Base-by-base conservation (phyloP, 2,329 filamentous ascomycete species). In the Fusarium keratoplasticum region DNA sequence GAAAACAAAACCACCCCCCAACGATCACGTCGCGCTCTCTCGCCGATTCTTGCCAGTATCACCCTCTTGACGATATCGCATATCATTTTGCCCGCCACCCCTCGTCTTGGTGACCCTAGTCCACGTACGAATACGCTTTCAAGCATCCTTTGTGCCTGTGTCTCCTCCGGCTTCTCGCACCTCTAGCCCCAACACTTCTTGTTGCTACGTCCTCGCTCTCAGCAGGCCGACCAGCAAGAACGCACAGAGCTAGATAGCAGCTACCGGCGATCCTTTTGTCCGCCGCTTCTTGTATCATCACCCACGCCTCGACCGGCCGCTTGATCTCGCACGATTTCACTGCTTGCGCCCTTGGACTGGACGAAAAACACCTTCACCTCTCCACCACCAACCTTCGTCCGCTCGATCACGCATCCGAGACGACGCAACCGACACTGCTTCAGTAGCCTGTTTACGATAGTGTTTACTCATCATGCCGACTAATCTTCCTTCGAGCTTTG, bases 401-500 rank as follows among this genome's bases (percentile, higher is more conserved):
- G 36, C 71, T 73, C 73, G 67, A 73, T 71, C 47, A 67, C 62
- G 70, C 70, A 64, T 63, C 52, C 70, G 71, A 70, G 67, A 69
- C 62, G 72, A 74, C 70, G 62, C 55, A 55, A 50, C 33, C 20
- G 36, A 71, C 40, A 62, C 44, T 25, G 33, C 38, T 63, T 63
- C 22, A 64, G 35, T 58, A 52, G 61, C 58, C 54, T 62, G 22
- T 62, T 61, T 64, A 64, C 63, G 55, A 73, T 69, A 78, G 69
- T 62, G 74, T 73, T 70, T 67, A 69, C 69, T 76, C 77, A 83
- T 73, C 69, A 88, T 95, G 93, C 90, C 92, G 86, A 90, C 91
- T 82, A 92, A 93, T 86, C 89, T 95, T 83, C 91, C 93, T 79
- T 94, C 93, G 78, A 95, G 92, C 88, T 95, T 95, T 85, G 93